Evolutionary conservation across 345 rosid species (phyloP).

Genomic region (Salix suchowensis): DNA sequence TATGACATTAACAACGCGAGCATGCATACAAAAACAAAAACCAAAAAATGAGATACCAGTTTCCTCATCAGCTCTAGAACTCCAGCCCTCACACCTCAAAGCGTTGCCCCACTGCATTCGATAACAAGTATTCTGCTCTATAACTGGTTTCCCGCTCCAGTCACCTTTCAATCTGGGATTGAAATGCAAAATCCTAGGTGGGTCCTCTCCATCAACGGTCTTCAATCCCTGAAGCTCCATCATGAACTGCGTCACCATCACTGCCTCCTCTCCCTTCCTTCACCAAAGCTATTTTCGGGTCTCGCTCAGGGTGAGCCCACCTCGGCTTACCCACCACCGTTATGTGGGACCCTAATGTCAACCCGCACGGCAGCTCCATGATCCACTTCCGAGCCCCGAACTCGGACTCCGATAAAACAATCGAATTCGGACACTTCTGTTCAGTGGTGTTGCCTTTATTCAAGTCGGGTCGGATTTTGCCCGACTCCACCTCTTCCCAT

Average conservation of each 20-base stretch:
- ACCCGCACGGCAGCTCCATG: constrained; percentile 80
- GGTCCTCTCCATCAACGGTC: constrained; percentile 89
- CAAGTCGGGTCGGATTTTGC: constrained; percentile 36
- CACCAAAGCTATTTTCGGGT: constrained; percentile 47
- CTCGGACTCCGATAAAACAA: constrained; percentile 57
- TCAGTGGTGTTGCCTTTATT: constrained; percentile 12
- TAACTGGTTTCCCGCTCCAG: constrained; percentile 80
- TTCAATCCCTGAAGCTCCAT: constrained; percentile 86
- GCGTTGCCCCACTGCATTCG: constrained; percentile 93
- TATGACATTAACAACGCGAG: no score
- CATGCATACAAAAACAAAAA: background rate
- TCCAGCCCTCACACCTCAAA: constrained; percentile 81
- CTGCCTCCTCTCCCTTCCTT: constrained; percentile 47
- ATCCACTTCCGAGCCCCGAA: constrained; percentile 34
- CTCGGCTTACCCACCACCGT: constrained; percentile 78
- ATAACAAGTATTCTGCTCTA: constrained; percentile 90
- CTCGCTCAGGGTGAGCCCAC: constrained; percentile 52
- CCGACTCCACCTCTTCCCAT: constrained; percentile 65
- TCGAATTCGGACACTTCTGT: constrained; percentile 52
- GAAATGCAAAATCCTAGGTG: constrained; percentile 80
- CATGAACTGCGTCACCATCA: constrained; percentile 78
- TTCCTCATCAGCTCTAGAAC: constrained; percentile 73
- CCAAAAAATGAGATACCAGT: constrained; percentile 42
- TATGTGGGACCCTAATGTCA: constrained; percentile 76
- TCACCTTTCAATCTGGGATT: constrained; percentile 92